Evolutionary conservation across 2,329 filamentous ascomycete genomes (phyloP).

Genomic region (Microcyclosporella mali): DNA sequence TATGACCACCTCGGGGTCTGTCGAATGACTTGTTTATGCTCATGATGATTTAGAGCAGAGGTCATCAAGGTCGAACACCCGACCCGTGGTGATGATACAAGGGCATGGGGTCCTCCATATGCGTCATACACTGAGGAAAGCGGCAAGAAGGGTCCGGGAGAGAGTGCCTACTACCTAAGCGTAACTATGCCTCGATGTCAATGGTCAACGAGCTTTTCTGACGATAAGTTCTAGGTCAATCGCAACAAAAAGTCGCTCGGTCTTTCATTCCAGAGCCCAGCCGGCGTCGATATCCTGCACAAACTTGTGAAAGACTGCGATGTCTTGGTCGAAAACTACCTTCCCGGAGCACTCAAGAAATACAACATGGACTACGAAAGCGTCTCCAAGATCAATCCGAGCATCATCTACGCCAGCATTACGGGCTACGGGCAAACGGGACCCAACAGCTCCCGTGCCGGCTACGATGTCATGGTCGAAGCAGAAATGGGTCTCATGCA

Average conservation of each 20-base stretch:
- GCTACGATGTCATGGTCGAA: conserved; percentile 99
- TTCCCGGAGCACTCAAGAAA: conserved; percentile 82
- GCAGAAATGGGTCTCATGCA: conserved; percentile 43
- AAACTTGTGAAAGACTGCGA: conserved; percentile 78
- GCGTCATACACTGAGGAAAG: conserved; percentile 61
- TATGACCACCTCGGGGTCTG: conserved; percentile 23
- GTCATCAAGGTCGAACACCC: conserved; percentile 98
- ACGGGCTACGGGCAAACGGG: conserved; percentile 96
- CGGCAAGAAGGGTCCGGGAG: conserved; percentile 60
- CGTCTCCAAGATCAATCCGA: conserved; percentile 72
- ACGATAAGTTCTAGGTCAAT: conserved; percentile 59
- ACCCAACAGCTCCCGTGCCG: conserved; percentile 77
- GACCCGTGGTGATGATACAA: conserved; percentile 80
- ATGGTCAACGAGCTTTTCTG: not conserved
- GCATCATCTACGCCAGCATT: conserved; percentile 88
- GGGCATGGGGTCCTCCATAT: conserved; percentile 94
- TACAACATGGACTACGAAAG: conserved; percentile 86
- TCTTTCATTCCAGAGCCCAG: conserved; percentile 79
- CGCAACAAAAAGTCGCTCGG: conserved; percentile 95
- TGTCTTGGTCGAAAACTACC: conserved; percentile 93
- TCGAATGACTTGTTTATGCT: conserved; percentile 27
- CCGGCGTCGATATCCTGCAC: conserved; percentile 81
- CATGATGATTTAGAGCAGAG: conserved; percentile 60
- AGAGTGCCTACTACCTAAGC: conserved; percentile 89
- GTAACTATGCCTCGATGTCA: conserved; percentile 45